phyloP scores from a whole-genome alignment of 2,329 filamentous ascomycete species.

The Diaporthe sp. region DNA sequence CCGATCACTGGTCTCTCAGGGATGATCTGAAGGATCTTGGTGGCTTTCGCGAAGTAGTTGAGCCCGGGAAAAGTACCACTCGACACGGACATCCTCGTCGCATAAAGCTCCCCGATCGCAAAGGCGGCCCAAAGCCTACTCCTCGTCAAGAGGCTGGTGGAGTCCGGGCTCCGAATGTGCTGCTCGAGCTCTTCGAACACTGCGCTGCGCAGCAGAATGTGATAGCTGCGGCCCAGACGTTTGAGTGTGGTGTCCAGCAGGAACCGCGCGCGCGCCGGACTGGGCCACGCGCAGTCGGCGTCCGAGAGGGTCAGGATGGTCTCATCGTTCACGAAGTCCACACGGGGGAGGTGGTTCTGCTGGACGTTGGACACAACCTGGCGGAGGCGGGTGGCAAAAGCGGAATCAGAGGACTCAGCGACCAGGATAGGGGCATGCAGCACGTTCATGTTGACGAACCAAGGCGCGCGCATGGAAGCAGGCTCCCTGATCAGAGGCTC shows the following conservation, averaged over 20 bases:
- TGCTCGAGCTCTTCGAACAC: slow-evolving; percentile 10
- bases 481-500: slow-evolving; percentile 3
- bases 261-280: not conserved
- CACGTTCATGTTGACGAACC: slow-evolving; percentile 25
- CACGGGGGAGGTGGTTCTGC: slow-evolving; percentile 2
- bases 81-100: slow-evolving; percentile 1
- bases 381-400: not conserved
- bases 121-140: slow-evolving; percentile 17
- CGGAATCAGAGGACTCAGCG: slow-evolving; percentile 3
- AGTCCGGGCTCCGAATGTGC: not conserved
- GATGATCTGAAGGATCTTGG: slow-evolving; percentile 1
- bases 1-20: slow-evolving; percentile 5
- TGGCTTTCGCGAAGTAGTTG: not conserved
- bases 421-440: slow-evolving; percentile 1
- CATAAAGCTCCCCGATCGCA: slow-evolving; percentile 6
- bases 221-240: slow-evolving; percentile 4
- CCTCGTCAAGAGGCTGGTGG: slow-evolving; percentile 5
- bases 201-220: not conserved
- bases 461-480: slow-evolving; percentile 4
- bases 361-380: not conserved
- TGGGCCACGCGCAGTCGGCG: slow-evolving; percentile 11
- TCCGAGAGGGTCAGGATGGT: not conserved
- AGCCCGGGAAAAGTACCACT: slow-evolving; percentile 2
- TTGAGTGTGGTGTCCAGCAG: not conserved
- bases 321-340: not conserved